Conservation (phyloP, 192 early-diverging fungal genomes). For the Funneliformis mosseae region DNA sequence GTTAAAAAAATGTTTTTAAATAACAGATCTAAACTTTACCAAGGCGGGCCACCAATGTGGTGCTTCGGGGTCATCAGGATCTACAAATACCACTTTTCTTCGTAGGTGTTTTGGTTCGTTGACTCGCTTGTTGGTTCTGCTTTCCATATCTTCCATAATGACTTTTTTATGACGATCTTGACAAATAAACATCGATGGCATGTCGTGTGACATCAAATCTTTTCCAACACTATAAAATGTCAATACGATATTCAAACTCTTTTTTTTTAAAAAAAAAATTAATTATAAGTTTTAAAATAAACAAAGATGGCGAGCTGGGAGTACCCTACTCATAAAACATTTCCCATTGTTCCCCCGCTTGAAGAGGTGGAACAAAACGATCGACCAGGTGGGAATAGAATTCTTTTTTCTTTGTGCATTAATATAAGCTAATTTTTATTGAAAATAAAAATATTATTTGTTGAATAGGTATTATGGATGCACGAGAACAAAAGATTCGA, state of each 20-base stretch:
- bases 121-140: neutral
- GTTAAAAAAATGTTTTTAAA: neutral
- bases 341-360: neutral
- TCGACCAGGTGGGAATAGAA: too few species aligned
- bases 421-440: too few species aligned
- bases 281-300: too few species aligned
- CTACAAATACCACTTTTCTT: conserved; percentile 56
- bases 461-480: neutral
- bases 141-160: neutral
- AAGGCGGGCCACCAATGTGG: conserved; percentile 65
- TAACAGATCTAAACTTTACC: conserved; percentile 21
- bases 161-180: too few species aligned
- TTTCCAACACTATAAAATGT: too few species aligned
- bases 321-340: neutral
- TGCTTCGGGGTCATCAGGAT: conserved; percentile 54
- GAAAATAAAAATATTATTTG: neutral
- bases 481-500: conserved; percentile 77
- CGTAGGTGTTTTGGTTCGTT: conserved; percentile 29
- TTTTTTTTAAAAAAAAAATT: too few species aligned
- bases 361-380: neutral
- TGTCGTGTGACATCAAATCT: too few species aligned
- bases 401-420: too few species aligned
- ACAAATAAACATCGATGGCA: too few species aligned
- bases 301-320: neutral
- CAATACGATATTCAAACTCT: too few species aligned